Conservation (phyloP, 2,329 filamentous ascomycete genomes). For the Talaromyces sp. region DNA sequence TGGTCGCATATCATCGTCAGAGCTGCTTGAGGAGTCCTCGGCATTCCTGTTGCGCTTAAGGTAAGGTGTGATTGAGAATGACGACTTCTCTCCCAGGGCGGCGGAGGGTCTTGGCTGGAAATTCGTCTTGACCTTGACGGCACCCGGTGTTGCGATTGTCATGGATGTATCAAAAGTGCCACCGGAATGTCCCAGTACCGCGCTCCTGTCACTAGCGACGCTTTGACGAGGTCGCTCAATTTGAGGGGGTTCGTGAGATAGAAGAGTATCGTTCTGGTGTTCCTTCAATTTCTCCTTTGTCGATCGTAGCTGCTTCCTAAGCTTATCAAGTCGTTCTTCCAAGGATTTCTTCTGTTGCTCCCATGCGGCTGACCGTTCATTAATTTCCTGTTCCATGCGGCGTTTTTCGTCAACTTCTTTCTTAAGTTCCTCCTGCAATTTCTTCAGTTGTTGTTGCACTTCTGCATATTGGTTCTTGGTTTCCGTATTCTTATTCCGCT, state of each 20-base stretch:
- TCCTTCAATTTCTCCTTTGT: slow-evolving; percentile 72
- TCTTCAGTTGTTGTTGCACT: slow-evolving; percentile 44
- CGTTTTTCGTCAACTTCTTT: slow-evolving; percentile 51
- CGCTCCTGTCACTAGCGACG: slow-evolving; percentile 42
- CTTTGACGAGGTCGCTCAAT: slow-evolving; percentile 24
- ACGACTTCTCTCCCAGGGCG: slow-evolving; percentile 77
- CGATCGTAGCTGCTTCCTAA: slow-evolving; percentile 66
- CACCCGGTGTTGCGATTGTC: slow-evolving; percentile 52
- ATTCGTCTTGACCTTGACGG: slow-evolving; percentile 53
- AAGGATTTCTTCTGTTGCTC: slow-evolving; percentile 62
- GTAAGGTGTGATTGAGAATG: slow-evolving; percentile 91
- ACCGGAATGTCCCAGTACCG: slow-evolving; percentile 28
- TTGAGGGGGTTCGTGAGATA: slow-evolving; percentile 27
- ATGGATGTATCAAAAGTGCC: slow-evolving; percentile 43
- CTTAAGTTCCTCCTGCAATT: slow-evolving; percentile 50
- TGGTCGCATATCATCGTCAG: slow-evolving; percentile 25
- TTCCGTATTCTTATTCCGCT: slow-evolving; percentile 51
- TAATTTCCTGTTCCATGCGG: slow-evolving; percentile 48
- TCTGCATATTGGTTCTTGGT: slow-evolving; percentile 40
- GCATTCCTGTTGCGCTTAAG: slow-evolving; percentile 70
- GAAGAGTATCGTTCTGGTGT: slow-evolving; percentile 47
- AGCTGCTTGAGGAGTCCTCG: slow-evolving; percentile 31
- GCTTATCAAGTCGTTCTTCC: slow-evolving; percentile 67
- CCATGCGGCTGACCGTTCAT: slow-evolving; percentile 58
- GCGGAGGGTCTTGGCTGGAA: slow-evolving; percentile 53